Conservation (phyloP, 176 grass and related monocot species). For the Musa beccarii region DNA sequence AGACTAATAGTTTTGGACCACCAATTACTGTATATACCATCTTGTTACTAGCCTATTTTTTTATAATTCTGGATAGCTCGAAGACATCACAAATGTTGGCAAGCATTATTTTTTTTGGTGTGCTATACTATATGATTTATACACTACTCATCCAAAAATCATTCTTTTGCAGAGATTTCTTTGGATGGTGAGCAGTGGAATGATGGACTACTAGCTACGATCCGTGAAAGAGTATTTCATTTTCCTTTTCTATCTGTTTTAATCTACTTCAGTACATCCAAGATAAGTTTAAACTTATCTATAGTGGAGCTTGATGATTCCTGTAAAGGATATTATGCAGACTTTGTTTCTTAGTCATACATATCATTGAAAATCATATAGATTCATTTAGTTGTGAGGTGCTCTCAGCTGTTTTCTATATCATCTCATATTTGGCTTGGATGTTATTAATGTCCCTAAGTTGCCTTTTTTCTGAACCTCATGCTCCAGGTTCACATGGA, state of each 20-base stretch:
- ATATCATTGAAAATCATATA: not conserved
- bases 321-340: not conserved
- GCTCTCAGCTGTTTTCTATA: too few species aligned
- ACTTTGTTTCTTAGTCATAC: not conserved
- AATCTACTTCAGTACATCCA: not conserved
- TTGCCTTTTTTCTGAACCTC: slow-evolving; percentile 2
- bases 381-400: not conserved
- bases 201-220: slow-evolving; percentile 87
- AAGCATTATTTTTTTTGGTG: too few species aligned
- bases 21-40: not conserved
- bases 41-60: not conserved
- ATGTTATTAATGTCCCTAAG: not conserved
- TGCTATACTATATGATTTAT: not conserved
- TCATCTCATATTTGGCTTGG: not conserved
- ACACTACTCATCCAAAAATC: not conserved
- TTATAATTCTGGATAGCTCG: too few species aligned
- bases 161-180: slow-evolving; percentile 49
- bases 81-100: too few species aligned
- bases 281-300: not conserved
- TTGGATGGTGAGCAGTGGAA: slow-evolving; percentile 86
- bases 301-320: not conserved
- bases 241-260: not conserved
- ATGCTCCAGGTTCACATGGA: slow-evolving; percentile 92
- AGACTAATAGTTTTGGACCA: not conserved
- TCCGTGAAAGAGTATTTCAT: slow-evolving; percentile 74